Evolutionary conservation across 1,284 basidiomycete genomes (phyloP).

Genomic region (Cryptococcus sp.): DNA sequence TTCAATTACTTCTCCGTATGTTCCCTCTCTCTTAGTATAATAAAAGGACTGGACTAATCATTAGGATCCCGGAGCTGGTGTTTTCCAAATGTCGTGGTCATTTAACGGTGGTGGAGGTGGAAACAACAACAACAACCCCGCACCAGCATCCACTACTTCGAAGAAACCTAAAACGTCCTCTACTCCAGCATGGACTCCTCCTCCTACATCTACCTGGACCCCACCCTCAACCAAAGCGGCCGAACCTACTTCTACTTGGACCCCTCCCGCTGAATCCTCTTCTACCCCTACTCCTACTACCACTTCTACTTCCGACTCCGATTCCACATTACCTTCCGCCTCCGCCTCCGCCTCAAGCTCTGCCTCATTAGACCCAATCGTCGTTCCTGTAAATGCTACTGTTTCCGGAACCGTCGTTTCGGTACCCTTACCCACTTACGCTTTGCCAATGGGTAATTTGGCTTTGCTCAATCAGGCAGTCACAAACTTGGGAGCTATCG

Average conservation of each 20-base stretch:
- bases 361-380: background rate
- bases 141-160: slow-evolving; percentile 27
- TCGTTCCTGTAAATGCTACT: background rate
- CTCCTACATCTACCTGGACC: slow-evolving; percentile 21
- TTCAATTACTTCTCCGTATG: slow-evolving; percentile 54
- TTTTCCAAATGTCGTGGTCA: slow-evolving; percentile 60
- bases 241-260: slow-evolving; percentile 26
- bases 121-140: slow-evolving; percentile 18
- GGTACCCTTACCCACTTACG: slow-evolving; percentile 1
- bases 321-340: slow-evolving; percentile 11
- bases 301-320: slow-evolving; percentile 1
- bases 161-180: slow-evolving; percentile 34
- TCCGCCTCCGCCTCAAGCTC: slow-evolving; percentile 16
- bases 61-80: slow-evolving; percentile 55
- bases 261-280: slow-evolving; percentile 31
- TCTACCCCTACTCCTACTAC: slow-evolving; percentile 27
- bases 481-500: slow-evolving; percentile 33
- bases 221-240: slow-evolving; percentile 23
- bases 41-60: slow-evolving; percentile 14
- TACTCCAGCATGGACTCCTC: slow-evolving; percentile 18
- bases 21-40: slow-evolving; percentile 15
- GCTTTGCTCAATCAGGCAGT: slow-evolving; percentile 34
- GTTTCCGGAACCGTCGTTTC: background rate
- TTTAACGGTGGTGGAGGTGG: slow-evolving; percentile 47
- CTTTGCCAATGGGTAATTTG: slow-evolving; percentile 23